Base-by-base conservation (phyloP, 129 eudicot genomes). In the Flaveria linearis region DNA sequence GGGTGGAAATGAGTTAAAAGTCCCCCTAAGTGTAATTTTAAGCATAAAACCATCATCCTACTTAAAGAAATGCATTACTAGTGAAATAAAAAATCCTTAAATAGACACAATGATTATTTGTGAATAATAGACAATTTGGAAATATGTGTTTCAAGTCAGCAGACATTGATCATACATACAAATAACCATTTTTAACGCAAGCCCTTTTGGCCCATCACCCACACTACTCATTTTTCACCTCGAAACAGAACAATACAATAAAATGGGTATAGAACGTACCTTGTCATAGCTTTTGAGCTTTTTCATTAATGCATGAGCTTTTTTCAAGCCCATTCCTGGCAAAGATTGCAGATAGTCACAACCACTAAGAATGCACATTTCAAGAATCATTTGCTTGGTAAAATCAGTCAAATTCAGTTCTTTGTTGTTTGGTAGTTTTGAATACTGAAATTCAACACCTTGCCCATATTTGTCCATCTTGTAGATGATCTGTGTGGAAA, bases 301-400 rank as follows among this genome's bases (percentile, higher is more conserved):
- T 79, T 85, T 91, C 8, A 95, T 79, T 57, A 95, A 83, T 20
- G 86, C 87, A 72, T 95, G 91, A 69, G 99, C 94, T 77, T 82
- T 95, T 82, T 95, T 95, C 72, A 95, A 84, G 69, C 99, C 99
- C 99, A 95, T 91, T 72, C 99, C 99, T 36, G 97, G 96, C 79
- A 95, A 73, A 42, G 99, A 95, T 75, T 68, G 94, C 87, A 95
- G 73, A 86, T 95, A 95, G 74, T 95, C 99, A 68, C 99, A 95
- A 22, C 99, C 99, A 69, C 99, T 89, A 10, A 95, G 69, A 56
- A 95, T 89, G 71, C 99, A 95, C 99, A 91, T 95, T 81, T 89
- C 97, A 65, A 91, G 96, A 78, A 91, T 36, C 99, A 95, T 95
- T 85, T 89, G 91, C 75, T 83, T 86, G 20, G 90, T 89, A 76